Evolutionary conservation across 345 rosid species (phyloP).

Genomic region (Linum usitatissimum): DNA sequence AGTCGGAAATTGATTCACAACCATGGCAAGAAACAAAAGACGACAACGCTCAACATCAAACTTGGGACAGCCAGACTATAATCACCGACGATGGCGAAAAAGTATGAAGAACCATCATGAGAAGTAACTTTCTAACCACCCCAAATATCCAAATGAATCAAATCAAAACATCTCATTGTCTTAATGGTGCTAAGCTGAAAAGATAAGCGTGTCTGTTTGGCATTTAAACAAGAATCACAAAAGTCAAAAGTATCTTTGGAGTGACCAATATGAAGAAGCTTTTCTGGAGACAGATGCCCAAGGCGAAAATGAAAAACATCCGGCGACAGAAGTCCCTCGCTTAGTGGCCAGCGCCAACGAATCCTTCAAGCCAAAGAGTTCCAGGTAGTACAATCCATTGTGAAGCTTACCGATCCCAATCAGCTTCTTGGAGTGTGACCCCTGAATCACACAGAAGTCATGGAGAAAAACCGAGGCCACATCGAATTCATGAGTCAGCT

Average conservation of each 20-base stretch:
- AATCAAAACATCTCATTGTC: background rate
- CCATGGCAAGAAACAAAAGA: no score
- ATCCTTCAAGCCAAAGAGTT: background rate
- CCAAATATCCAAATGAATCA: background rate
- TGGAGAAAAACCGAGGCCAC: no score
- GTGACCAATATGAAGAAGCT: background rate
- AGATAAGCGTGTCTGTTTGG: background rate
- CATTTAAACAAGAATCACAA: background rate
- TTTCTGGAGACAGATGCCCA: background rate
- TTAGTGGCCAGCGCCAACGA: background rate
- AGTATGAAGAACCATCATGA: background rate
- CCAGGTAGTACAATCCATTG: slow-evolving; percentile 1
- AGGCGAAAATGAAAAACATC: background rate
- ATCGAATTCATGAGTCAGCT: no score
- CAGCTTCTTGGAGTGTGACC: slow-evolving; percentile 9
- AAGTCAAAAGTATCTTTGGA: background rate
- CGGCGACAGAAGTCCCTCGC: background rate
- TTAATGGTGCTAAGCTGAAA: background rate
- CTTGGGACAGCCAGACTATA: no score
- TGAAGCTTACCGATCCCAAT: slow-evolving; percentile 10
- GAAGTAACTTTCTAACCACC: background rate
- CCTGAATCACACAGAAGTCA: no score
- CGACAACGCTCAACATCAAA: no score
- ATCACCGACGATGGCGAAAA: background rate
- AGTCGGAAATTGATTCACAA: no score